These are phyloP conservation scores for Colletotrichum sp. DNA, from an alignment of 2,329 filamentous ascomycete genomes.

Conservation along the genomic window DNA sequence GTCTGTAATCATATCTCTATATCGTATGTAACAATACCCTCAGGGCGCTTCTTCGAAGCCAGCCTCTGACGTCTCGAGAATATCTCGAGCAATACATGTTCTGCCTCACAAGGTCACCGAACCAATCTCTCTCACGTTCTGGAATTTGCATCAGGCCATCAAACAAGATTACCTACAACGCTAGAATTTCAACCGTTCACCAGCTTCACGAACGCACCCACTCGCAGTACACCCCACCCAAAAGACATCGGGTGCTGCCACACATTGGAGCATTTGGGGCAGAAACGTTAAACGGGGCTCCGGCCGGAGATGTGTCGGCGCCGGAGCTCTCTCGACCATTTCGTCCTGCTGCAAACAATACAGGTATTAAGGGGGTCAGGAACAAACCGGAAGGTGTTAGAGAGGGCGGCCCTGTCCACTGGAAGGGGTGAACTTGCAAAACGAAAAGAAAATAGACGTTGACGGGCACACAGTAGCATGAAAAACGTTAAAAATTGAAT, in stretches of 20 bases:
- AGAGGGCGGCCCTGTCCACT: background rate
- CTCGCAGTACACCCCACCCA: background rate
- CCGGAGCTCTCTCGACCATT: background rate
- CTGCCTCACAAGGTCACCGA: background rate
- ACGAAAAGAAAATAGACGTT: background rate
- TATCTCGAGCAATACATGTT: background rate
- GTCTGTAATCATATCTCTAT: background rate
- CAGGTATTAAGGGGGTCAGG: background rate
- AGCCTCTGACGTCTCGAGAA: background rate
- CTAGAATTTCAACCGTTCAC: background rate
- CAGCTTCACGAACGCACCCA: background rate
- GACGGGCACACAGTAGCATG: background rate
- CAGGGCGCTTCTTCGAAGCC: background rate
- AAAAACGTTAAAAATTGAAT: constrained; percentile 11
- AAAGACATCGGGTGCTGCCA: background rate
- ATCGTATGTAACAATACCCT: constrained; percentile 9
- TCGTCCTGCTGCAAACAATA: background rate
- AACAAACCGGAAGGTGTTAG: background rate
- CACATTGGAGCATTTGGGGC: background rate
- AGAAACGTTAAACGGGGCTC: background rate
- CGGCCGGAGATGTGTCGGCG: background rate
- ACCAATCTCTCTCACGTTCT: background rate
- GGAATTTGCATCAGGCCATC: background rate
- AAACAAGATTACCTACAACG: background rate
- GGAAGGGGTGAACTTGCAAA: background rate